Percentiles rank a stretch among this genome's conserved stretches.
Evolutionary conservation across 2,329 filamentous ascomycete species (phyloP).

Genomic region (Rachicladosporium sp.): DNA sequence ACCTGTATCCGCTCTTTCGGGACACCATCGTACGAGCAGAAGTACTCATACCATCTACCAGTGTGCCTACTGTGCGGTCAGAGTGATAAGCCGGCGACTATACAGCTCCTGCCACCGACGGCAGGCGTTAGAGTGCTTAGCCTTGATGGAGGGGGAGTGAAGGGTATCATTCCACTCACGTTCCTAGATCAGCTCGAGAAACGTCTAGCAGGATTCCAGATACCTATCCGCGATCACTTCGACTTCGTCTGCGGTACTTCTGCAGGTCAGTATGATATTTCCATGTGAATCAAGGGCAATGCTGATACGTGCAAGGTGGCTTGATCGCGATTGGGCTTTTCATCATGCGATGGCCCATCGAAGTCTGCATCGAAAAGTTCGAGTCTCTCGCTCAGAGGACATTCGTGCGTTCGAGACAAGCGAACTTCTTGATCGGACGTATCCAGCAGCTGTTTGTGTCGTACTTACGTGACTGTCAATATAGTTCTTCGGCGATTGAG

Average conservation of each 20-base stretch:
- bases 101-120: slow-evolving; percentile 23
- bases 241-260: slow-evolving; percentile 20
- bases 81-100: slow-evolving; percentile 5
- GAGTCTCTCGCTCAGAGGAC: slow-evolving; percentile 14
- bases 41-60: slow-evolving; percentile 15
- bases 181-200: slow-evolving; percentile 12
- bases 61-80: slow-evolving; percentile 19
- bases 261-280: slow-evolving; percentile 12
- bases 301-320: slow-evolving; percentile 13
- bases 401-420: slow-evolving; percentile 9
- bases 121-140: slow-evolving; percentile 22
- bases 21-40: slow-evolving; percentile 8
- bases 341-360: slow-evolving; percentile 14
- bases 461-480: slow-evolving; percentile 17
- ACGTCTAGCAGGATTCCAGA: slow-evolving; percentile 7
- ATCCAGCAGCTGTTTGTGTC: slow-evolving; percentile 14
- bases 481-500: slow-evolving; percentile 16
- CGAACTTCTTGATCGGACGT: slow-evolving; percentile 6
- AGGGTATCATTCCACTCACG: slow-evolving; percentile 16
- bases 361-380: slow-evolving; percentile 14
- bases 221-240: slow-evolving; percentile 14
- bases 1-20: slow-evolving; percentile 22
- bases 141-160: slow-evolving; percentile 25
- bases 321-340: slow-evolving; percentile 19
- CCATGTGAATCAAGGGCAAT: background rate